Percentiles rank a stretch among this genome's conserved stretches.
These are phyloP conservation scores for Gossypium trilobum DNA, from an alignment of 441 rosid genomes.

Conservation along the genomic window DNA sequence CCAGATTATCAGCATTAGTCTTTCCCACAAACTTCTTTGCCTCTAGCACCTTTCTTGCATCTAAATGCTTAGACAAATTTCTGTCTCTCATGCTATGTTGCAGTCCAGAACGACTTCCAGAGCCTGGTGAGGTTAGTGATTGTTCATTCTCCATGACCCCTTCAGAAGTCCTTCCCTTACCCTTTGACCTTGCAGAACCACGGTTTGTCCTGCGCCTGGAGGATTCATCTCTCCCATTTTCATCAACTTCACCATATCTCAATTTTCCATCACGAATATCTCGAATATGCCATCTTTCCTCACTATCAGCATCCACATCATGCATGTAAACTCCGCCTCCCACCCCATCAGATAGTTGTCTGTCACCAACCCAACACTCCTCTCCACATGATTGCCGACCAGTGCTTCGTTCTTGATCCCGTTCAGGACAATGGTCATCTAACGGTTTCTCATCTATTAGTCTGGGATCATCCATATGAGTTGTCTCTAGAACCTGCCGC, in stretches of 20 bases:
- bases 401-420: conserved; percentile 30
- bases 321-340: conserved; percentile 33
- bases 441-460: conserved; percentile 28
- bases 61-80: conserved; percentile 39
- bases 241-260: conserved; percentile 56
- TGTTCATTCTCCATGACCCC: conserved; percentile 53
- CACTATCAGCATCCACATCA: conserved; percentile 40
- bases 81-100: conserved; percentile 45
- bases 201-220: conserved; percentile 54
- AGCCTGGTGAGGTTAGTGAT: conserved; percentile 51
- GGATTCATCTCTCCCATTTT: conserved; percentile 66
- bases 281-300: conserved; percentile 38
- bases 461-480: conserved; percentile 39
- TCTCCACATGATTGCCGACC: conserved; percentile 27
- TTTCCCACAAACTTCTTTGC: conserved; percentile 35
- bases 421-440: conserved; percentile 35
- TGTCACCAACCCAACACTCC: conserved; percentile 25
- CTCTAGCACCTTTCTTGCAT: conserved; percentile 47
- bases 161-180: conserved; percentile 61
- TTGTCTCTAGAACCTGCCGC: conserved; percentile 54
- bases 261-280: conserved; percentile 43
- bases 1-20: conserved; percentile 33
- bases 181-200: conserved; percentile 56
- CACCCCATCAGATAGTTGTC: conserved; percentile 38
- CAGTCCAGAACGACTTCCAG: conserved; percentile 46